A percentile compares a stretch with the other conserved stretches of the same genome.
Conservation (phyloP, 257 asterid species). For the Nicotiana attenuata region DNA sequence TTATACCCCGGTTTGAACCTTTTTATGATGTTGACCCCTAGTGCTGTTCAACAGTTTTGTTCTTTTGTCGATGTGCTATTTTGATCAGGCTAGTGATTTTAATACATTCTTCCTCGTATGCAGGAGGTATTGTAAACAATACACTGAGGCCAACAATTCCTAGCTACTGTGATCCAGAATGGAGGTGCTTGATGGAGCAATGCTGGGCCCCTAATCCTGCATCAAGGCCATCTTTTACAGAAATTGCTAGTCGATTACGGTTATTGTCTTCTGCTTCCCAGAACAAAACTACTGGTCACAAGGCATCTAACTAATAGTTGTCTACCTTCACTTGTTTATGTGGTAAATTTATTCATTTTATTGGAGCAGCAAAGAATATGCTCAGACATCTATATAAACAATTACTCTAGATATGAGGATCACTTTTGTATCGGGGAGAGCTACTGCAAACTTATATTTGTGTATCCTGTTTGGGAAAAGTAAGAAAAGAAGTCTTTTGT, state of each 20-base stretch:
- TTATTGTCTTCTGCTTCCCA: constrained; percentile 57
- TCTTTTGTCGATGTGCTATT: background rate
- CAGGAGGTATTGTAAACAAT: constrained; percentile 95
- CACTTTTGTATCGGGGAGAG: background rate
- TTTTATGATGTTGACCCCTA: background rate
- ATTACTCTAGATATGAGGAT: background rate
- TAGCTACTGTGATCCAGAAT: constrained; percentile 76
- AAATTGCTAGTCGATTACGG: constrained; percentile 73
- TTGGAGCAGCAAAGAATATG: background rate
- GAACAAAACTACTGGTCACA: constrained; percentile 34
- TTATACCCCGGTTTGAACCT: background rate
- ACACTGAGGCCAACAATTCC: constrained; percentile 90
- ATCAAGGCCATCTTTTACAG: constrained; percentile 73
- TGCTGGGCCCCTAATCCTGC: constrained; percentile 95
- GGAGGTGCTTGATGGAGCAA: constrained; percentile 83
- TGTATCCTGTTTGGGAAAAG: background rate
- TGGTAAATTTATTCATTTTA: background rate
- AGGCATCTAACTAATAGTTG: constrained; percentile 12
- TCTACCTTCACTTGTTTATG: constrained; percentile 15
- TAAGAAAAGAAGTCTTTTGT: background rate
- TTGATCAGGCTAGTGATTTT: background rate
- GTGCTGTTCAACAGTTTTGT: background rate
- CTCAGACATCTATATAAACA: background rate
- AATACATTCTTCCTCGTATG: background rate
- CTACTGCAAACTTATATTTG: background rate